phyloP scores from a whole-genome alignment of 1,139 yeast genomes.

The Nakaseomyces kungkrabaensis region DNA sequence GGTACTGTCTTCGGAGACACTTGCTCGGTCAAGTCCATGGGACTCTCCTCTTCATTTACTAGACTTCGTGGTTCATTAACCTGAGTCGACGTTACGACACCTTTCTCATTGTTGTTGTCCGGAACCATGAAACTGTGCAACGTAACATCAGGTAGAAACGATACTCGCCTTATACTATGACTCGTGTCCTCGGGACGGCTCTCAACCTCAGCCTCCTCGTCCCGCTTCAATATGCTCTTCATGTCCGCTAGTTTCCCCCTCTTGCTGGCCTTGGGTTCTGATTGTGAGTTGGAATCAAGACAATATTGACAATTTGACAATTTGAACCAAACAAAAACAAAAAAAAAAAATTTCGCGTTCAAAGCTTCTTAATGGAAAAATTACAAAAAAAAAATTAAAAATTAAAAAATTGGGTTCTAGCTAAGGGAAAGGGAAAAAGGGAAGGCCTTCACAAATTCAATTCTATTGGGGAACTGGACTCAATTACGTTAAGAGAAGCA shows the following conservation, averaged over 20 bases:
- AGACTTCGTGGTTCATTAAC: background rate
- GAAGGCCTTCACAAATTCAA: too few relatives aligned
- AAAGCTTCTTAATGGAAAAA: too few relatives aligned
- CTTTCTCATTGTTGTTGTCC: slow-evolving; percentile 10
- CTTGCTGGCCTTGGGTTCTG: too few relatives aligned
- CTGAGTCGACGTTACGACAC: slow-evolving; percentile 14
- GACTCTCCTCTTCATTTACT: background rate
- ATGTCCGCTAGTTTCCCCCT: too few relatives aligned
- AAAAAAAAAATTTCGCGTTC: background rate
- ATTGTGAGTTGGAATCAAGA: too few relatives aligned
- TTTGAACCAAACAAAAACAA: background rate
- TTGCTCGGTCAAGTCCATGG: background rate
- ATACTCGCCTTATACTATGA: slow-evolving; percentile 39
- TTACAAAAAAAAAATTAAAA: too few relatives aligned
- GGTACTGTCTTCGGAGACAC: background rate
- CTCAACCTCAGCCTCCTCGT: background rate
- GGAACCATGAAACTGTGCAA: slow-evolving; percentile 51
- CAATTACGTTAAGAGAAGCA: too few relatives aligned
- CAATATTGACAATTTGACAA: too few relatives aligned
- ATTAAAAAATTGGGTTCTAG: too few relatives aligned
- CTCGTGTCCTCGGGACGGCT: background rate
- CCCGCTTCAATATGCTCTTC: background rate
- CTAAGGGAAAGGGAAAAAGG: too few relatives aligned
- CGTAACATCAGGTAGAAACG: slow-evolving; percentile 71
- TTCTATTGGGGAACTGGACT: too few relatives aligned